phyloP scores from a whole-genome alignment of 2,329 filamentous ascomycete genomes.

The Dactylellina parvicollis region DNA sequence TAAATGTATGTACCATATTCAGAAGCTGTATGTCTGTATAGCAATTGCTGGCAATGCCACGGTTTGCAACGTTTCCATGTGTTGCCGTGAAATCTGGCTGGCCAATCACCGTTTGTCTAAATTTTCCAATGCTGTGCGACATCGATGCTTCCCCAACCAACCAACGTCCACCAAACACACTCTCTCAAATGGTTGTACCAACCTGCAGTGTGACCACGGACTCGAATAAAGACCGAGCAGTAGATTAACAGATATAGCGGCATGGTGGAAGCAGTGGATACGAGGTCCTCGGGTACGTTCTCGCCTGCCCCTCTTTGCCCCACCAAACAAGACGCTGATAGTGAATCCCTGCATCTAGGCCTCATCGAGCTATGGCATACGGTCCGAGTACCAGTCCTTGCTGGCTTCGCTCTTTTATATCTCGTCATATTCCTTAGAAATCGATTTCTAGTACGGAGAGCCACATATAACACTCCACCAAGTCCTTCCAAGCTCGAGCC shows the following conservation, averaged over 20 bases:
- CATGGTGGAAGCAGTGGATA: neutral
- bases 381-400: constrained; percentile 15
- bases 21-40: no score
- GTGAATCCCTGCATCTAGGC: neutral
- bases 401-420: constrained; percentile 2
- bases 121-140: neutral
- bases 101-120: neutral
- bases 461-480: constrained; percentile 15
- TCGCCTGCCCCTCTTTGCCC: neutral
- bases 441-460: constrained; percentile 5
- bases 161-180: constrained; percentile 15
- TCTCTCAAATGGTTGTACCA: constrained; percentile 3
- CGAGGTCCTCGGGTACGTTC: constrained; percentile 19
- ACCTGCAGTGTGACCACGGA: constrained; percentile 14
- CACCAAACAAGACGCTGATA: neutral
- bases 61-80: neutral
- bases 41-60: no score
- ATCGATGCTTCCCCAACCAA: constrained; percentile 3
- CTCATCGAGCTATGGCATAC: constrained; percentile 50
- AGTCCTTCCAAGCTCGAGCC: constrained; percentile 48
- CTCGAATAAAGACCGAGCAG: neutral
- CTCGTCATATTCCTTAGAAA: constrained; percentile 13
- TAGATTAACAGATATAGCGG: neutral
- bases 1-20: no score
- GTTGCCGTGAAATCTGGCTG: neutral